Percentiles rank a stretch among this genome's conserved stretches.
Evolutionary conservation across 192 early-diverging fungal genomes (phyloP).

Genomic region (Gorgonomyces haynaldii): DNA sequence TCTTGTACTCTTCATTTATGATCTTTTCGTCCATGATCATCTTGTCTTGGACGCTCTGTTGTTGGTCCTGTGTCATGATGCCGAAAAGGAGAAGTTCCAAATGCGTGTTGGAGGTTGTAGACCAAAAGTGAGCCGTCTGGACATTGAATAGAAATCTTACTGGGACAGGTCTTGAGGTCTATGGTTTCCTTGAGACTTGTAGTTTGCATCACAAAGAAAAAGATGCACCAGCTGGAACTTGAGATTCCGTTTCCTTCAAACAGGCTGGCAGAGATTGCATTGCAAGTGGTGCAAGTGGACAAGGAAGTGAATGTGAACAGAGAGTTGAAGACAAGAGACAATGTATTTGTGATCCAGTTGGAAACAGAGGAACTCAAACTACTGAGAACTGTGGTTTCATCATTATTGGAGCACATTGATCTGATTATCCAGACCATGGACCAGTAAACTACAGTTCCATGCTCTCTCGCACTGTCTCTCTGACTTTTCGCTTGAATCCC

Average conservation of each 20-base stretch:
- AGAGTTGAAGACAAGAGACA: background rate
- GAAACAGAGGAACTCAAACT: background rate
- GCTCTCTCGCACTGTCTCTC: background rate
- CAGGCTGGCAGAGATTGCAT: background rate
- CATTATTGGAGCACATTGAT: background rate
- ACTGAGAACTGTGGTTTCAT: background rate
- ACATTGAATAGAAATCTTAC: no score
- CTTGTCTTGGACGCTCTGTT: no score
- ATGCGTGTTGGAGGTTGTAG: no score
- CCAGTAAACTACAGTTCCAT: background rate
- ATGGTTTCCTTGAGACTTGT: no score
- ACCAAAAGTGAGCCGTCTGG: no score
- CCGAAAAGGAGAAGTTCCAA: no score
- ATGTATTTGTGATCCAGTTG: background rate
- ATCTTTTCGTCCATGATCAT: constrained; percentile 59
- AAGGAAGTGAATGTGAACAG: background rate
- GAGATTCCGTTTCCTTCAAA: background rate
- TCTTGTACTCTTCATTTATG: constrained; percentile 95
- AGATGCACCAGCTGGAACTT: background rate
- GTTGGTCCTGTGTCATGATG: no score
- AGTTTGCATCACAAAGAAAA: no score
- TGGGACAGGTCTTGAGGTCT: no score
- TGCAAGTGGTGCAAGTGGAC: background rate
- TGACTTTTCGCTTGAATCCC: constrained; percentile 3
- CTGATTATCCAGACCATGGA: background rate